phyloP scores from a whole-genome alignment of 78 protist genomes.

The Tieghemostelium lacteum region DNA sequence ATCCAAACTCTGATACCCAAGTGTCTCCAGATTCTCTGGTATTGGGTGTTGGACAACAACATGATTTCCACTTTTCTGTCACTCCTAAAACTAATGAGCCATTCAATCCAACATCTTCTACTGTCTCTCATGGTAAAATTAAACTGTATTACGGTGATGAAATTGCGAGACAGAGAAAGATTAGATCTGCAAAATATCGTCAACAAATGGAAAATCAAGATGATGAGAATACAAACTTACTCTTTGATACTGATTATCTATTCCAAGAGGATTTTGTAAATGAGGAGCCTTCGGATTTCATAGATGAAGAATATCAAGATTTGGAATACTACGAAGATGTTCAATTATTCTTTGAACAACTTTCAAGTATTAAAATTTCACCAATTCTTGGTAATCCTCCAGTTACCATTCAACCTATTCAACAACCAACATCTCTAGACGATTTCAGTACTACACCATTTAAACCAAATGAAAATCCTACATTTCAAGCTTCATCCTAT shows the following conservation, averaged over 20 bases:
- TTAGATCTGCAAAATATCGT: neutral
- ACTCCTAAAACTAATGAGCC: neutral
- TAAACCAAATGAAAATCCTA: neutral
- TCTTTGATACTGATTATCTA: conserved; percentile 4
- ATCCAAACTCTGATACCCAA: neutral
- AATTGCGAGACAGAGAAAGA: conserved; percentile 36
- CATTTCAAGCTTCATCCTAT: neutral
- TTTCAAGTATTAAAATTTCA: conserved; percentile 15
- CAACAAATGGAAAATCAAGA: neutral
- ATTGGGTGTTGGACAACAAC: conserved; percentile 35
- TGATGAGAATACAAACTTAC: neutral
- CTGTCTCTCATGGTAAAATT: conserved; percentile 5
- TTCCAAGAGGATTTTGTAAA: conserved; percentile 3
- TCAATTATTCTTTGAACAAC: conserved; percentile 18
- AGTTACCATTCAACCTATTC: neutral
- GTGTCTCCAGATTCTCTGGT: conserved; percentile 32
- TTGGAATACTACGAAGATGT: conserved; percentile 12
- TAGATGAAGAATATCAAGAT: neutral
- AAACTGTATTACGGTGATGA: conserved; percentile 68
- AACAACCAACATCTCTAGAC: neutral
- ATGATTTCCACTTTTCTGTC: conserved; percentile 7
- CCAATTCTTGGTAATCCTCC: conserved; percentile 54
- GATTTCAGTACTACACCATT: conserved; percentile 13
- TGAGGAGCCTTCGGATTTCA: neutral
- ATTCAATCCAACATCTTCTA: neutral